Percentiles rank a stretch among this genome's conserved stretches.
Conservation (phyloP, 1,284 basidiomycete species). For the Tilletiaria anomala region DNA sequence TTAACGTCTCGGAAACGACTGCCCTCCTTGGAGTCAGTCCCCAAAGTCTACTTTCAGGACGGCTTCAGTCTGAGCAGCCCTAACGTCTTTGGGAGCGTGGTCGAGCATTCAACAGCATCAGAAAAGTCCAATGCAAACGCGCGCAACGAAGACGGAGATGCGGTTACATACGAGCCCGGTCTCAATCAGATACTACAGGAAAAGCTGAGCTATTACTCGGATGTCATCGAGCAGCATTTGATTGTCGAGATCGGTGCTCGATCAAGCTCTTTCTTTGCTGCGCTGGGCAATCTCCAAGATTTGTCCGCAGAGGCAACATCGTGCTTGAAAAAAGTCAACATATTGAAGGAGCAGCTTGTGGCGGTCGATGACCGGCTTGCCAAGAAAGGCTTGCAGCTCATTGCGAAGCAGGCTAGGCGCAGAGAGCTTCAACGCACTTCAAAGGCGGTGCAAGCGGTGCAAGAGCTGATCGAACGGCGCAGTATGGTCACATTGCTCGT, state of each 20-base stretch:
- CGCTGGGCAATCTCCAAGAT: slow-evolving; percentile 86
- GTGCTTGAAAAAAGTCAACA: slow-evolving; percentile 61
- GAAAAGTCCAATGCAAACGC: no score
- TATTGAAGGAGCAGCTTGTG: slow-evolving; percentile 57
- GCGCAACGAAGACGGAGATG: no score
- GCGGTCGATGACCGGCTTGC: slow-evolving; percentile 59
- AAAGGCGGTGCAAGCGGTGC: slow-evolving; percentile 12
- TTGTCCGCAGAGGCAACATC: slow-evolving; percentile 74
- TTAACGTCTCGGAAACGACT: no score
- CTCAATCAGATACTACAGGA: no score
- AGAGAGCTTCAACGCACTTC: slow-evolving; percentile 14
- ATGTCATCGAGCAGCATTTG: slow-evolving; percentile 87
- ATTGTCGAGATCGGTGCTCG: slow-evolving; percentile 80
- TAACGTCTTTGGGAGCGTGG: no score
- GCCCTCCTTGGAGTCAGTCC: no score
- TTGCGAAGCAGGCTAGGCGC: slow-evolving; percentile 16
- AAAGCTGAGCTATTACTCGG: slow-evolving; percentile 78
- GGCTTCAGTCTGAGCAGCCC: no score
- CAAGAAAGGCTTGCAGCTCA: slow-evolving; percentile 17
- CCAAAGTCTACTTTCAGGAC: no score
- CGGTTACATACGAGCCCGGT: no score
- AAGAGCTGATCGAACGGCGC: slow-evolving; percentile 20
- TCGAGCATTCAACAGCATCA: no score
- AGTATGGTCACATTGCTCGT: slow-evolving; percentile 21
- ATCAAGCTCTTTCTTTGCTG: slow-evolving; percentile 88